These are phyloP conservation scores for Dendrobium nobile DNA, from an alignment of 106 monocot species.

Conservation along the genomic window DNA sequence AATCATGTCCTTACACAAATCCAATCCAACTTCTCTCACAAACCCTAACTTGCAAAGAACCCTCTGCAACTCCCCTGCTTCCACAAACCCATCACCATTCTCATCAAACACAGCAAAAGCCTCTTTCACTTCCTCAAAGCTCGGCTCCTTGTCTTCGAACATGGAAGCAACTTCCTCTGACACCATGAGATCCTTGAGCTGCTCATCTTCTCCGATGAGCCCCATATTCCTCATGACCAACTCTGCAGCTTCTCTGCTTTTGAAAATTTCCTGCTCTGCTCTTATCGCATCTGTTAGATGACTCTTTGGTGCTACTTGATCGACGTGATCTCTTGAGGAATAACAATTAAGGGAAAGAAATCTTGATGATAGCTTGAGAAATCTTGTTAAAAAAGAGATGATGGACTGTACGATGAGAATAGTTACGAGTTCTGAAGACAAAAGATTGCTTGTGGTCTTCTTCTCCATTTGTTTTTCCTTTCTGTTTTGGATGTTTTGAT, in stretches of 20 bases:
- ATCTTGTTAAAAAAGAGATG: no score
- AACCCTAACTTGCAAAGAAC: conserved; percentile 55
- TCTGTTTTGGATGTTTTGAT: no score
- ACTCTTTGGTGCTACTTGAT: no score
- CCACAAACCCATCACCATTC: conserved; percentile 65
- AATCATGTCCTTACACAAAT: conserved; percentile 53
- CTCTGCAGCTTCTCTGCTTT: conserved; percentile 34
- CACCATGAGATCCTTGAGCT: conserved; percentile 18
- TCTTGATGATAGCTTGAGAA: no score
- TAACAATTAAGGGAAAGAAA: no score
- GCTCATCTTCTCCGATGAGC: background rate
- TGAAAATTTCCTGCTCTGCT: background rate
- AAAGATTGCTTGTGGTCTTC: no score
- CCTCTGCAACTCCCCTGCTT: conserved; percentile 45
- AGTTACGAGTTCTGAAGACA: no score
- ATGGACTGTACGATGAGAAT: no score
- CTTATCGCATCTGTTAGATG: no score
- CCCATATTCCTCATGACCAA: conserved; percentile 40
- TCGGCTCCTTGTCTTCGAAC: conserved; percentile 76
- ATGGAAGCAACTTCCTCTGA: conserved; percentile 27
- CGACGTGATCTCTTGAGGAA: no score
- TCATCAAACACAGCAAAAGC: conserved; percentile 65
- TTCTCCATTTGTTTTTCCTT: no score
- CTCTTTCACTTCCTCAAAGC: conserved; percentile 49
- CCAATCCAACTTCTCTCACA: conserved; percentile 4